Base-by-base conservation (phyloP, 2,329 filamentous ascomycete genomes). In the Plenodomus biglobosus region DNA sequence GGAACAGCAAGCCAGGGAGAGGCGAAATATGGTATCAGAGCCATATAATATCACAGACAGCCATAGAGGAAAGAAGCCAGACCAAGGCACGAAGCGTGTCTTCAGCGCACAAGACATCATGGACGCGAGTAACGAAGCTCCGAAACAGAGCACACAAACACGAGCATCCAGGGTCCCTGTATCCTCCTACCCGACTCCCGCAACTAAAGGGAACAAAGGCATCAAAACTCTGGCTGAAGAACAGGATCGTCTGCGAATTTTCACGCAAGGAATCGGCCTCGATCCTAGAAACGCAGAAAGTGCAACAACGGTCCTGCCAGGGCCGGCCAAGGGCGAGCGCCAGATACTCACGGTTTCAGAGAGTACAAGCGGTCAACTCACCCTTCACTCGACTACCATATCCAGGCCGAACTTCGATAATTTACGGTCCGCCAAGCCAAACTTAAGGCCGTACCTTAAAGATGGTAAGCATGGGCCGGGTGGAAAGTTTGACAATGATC, bases 401-500 rank as follows among this genome's bases (percentile, higher is more conserved):
- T 18, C 15, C 27, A 24, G 19, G n/a, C 5, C 24, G n/a, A 34
- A 11, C 19, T n/a, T 19, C 32, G 20, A 21, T 17, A 21, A 35
- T 18, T 2, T 35, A 13, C 19, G n/a, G 15, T n/a, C 32, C 18
- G 3, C 27, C 6, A 15, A 32, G 13, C 27, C 6, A 3, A 15
- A 11, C 27, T 15, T 11, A 32, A 15, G 11, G 11, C 50, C 53
- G 1, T 66, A 55, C 38, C 43, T 63, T 7, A 65, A 65, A 27
- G 11, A 48, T 6, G 63, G 64, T 5, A 40, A 15, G 3, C 65
- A 68, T 38, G 63, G 65, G 3, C 49, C 48, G 0, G 36, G 42
- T 3, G 62, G 51, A 4, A 54, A 61, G 18, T 66, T 56, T 1
- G 40, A 48, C 6, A 20, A 37, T 11, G 63, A 67, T 18, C 35